Base-by-base conservation (phyloP, 108 stramenopile genomes). In the Schizochytrium sp. region DNA sequence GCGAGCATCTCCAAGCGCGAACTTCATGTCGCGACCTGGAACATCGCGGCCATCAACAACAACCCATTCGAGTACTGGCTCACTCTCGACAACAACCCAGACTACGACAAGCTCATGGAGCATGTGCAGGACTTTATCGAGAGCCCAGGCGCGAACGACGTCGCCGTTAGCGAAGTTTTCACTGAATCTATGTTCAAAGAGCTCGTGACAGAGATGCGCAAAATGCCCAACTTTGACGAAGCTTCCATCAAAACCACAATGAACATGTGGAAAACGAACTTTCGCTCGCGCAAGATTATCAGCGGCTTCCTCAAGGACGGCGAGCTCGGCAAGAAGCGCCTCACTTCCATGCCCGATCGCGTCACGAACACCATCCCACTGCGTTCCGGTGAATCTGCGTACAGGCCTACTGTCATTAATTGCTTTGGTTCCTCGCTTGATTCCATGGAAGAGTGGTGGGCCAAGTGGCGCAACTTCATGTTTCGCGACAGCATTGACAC, bases 51-150 rank as follows among this genome's bases (percentile, higher is more conserved):
- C n/a, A 91, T 91, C 83, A 91, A 91, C 89, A 91, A 91, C 57
- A 91, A 91, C 89, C 91, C 91, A 53, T 91, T 89, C 69, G 91
- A 91, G 55, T 91, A 91, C 89, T 91, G 89, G 89, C 72, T 91
- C 41, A 87, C 87, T 28, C 44, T 63, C 41, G 89, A 89, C 28
- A 19, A 34, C 72, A n/a, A 60, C 58, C 4, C 44, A 8, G 88
- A 91, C 63, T 8, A 83, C n/a, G 63, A 69, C 41, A 18, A 87
- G 18, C 57, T 91, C 60, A 91, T 91, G 89, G 60, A 89, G n/a
- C 25, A 21, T 21, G 72, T 91, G 34, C 63, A 87, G 41, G 53
- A 23, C 57, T 88, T 91, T 58, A 72, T 91, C 72, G 58, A 63
- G 48, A 55, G 41, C 21, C 88, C 88, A 21, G 72, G 72, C 19